Evolutionary conservation across 2,329 filamentous ascomycete genomes (phyloP), one percentile per base, ranked within the genome.

Genomic region (Penicillium frequentans): DNA sequence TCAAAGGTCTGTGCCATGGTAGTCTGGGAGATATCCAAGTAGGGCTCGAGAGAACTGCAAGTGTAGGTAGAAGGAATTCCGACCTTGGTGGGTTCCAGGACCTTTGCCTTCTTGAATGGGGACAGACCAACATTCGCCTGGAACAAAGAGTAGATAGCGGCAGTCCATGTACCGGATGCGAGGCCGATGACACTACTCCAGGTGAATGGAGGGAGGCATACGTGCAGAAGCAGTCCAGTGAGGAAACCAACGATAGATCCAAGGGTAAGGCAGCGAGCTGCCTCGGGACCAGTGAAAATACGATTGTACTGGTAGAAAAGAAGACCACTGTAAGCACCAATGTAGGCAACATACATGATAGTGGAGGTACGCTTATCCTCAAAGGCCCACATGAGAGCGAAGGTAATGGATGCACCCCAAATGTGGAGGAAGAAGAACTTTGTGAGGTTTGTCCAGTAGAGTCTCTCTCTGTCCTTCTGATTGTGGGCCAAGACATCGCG

Each of bases 391-490:
- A 52, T 43, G 6, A 52, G 49, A 0, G 49, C 49, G 27, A 52
- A 10, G 26, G 37, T 44, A 19, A 52, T 45, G 5, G 49, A 31
- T 23, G 23, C 37, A 24, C 49, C 49, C 49, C 49, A 52, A 3
- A 52, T 43, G 27, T 52, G 49, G 21, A 52, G 49, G 49, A 52
- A 52, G 26, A 52, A 52, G 16, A 52, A 52, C 49, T 52, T 52
- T 16, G 49, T 44, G 11, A 52, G 49, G 24, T 52, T 52, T 2
- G 11, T 33, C 49, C 49, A 52, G 37, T 52, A 52, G 6, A 52
- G 27, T 4, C 23, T 16, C 19, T 33, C 19, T 31, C 49, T 14
- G 5, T 44, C 27, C 26, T 45, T 52, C 26, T 43, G 27, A 37
- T 52, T 52, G 3, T 14, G 24, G 16, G 24, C 10, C 5, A 52